phyloP scores from a whole-genome alignment of 2,329 filamentous ascomycete species.

The Penicillium brevicompactum region DNA sequence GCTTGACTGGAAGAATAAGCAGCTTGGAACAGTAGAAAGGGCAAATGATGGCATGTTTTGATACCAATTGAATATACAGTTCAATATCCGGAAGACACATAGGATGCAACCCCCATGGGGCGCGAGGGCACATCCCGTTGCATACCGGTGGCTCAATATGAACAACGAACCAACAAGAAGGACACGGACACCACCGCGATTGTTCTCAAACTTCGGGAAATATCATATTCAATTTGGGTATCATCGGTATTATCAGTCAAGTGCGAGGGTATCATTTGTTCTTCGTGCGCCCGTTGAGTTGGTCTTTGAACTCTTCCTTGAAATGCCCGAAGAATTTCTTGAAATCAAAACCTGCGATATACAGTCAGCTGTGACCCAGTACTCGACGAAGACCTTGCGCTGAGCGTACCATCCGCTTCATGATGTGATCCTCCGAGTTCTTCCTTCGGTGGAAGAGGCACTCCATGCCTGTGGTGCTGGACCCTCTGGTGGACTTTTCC shows the following conservation, averaged over 20 bases:
- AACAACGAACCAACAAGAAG: neutral
- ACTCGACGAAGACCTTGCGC: neutral
- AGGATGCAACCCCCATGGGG: constrained; percentile 22
- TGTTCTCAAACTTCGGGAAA: neutral
- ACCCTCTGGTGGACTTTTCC: constrained; percentile 46
- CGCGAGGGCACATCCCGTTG: constrained; percentile 24
- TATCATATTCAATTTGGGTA: constrained; percentile 10
- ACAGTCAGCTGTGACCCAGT: constrained; percentile 2
- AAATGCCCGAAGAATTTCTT: constrained; percentile 42
- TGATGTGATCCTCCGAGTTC: constrained; percentile 46
- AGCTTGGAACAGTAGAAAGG: constrained; percentile 14
- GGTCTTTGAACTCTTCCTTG: constrained; percentile 46
- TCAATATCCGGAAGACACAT: constrained; percentile 30
- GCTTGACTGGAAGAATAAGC: neutral
- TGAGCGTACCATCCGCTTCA: constrained; percentile 36
- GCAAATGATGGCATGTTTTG: neutral
- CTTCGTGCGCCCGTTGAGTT: constrained; percentile 41
- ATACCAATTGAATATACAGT: neutral
- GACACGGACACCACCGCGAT: neutral
- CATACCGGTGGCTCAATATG: constrained; percentile 19
- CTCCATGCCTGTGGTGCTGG: constrained; percentile 44
- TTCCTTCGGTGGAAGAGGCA: constrained; percentile 35
- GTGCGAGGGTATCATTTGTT: constrained; percentile 28
- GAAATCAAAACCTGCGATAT: constrained; percentile 25
- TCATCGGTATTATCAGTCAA: constrained; percentile 10